Evolutionary conservation across 257 asterid species (phyloP).

Genomic region (Gentiana macrophylla): DNA sequence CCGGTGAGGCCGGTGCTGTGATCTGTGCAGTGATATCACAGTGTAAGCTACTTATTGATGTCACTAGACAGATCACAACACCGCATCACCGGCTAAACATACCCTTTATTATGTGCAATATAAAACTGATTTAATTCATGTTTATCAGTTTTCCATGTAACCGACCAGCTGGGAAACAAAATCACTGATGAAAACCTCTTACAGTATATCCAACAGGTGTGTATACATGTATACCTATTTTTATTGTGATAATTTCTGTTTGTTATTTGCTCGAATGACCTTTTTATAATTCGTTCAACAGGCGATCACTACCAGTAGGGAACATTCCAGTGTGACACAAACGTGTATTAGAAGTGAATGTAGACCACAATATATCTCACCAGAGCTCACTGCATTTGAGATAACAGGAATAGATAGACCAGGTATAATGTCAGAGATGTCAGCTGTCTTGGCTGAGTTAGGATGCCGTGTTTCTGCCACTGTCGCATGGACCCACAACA

Average conservation of each 20-base stretch:
- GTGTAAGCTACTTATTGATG: too few species aligned
- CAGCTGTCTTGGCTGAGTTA: conserved; percentile 65
- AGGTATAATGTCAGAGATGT: conserved; percentile 77
- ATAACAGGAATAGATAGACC: conserved; percentile 80
- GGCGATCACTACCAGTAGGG: conserved; percentile 52
- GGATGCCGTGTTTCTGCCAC: conserved; percentile 71
- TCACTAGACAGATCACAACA: too few species aligned
- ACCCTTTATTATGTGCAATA: conserved; percentile 6
- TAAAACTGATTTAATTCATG: conserved; percentile 22
- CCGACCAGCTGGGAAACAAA: conserved; percentile 66
- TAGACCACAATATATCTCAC: conserved; percentile 23
- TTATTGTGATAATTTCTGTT: background rate
- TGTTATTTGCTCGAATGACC: background rate
- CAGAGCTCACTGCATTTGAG: conserved; percentile 59
- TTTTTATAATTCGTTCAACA: conserved; percentile 7
- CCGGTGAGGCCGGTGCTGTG: too few species aligned
- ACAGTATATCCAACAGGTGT: conserved; percentile 56
- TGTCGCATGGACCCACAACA: conserved; percentile 81
- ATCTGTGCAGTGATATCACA: too few species aligned
- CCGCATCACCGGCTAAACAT: background rate
- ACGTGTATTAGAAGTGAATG: conserved; percentile 13
- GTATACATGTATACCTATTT: background rate
- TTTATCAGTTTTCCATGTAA: conserved; percentile 70
- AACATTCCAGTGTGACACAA: conserved; percentile 18
- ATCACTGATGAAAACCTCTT: conserved; percentile 51